phyloP scores from a whole-genome alignment of 108 stramenopile species.

The Parietichytrium sp. region DNA sequence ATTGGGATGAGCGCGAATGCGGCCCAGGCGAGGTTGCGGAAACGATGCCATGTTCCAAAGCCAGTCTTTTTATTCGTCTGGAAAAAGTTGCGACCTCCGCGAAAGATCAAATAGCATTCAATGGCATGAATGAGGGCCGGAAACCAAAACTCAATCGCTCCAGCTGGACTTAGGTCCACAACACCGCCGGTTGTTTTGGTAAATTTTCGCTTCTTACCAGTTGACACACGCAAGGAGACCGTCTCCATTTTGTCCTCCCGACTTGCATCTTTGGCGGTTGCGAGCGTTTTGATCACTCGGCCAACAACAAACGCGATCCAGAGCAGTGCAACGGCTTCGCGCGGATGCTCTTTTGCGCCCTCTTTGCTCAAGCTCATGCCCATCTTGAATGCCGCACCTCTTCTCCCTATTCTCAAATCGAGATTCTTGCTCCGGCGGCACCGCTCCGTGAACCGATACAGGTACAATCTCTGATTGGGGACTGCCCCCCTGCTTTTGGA shows the following conservation, averaged over 20 bases:
- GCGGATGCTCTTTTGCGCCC: neutral
- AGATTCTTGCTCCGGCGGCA: no score
- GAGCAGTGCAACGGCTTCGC: neutral
- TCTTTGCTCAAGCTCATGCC: no score
- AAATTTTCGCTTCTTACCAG: neutral
- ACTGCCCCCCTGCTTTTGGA: no score
- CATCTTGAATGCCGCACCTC: no score
- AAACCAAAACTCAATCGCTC: slow-evolving; percentile 6
- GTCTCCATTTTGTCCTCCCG: neutral
- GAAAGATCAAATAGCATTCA: no score
- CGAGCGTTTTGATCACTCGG: neutral
- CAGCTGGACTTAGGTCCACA: neutral
- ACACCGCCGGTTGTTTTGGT: neutral
- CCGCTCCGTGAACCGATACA: no score
- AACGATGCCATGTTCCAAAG: neutral
- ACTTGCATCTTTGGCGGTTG: no score
- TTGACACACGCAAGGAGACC: neutral
- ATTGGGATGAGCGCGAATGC: slow-evolving; percentile 18
- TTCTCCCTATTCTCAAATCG: no score
- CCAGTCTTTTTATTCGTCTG: neutral
- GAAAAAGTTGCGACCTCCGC: neutral
- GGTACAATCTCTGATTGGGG: no score
- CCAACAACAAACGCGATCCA: neutral
- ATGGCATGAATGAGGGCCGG: neutral
- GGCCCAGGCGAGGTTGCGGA: slow-evolving; percentile 1